These are phyloP conservation scores for Magnaporthiopsis rhizophila DNA, from an alignment of 2,329 filamentous ascomycete genomes.

Conservation along the genomic window DNA sequence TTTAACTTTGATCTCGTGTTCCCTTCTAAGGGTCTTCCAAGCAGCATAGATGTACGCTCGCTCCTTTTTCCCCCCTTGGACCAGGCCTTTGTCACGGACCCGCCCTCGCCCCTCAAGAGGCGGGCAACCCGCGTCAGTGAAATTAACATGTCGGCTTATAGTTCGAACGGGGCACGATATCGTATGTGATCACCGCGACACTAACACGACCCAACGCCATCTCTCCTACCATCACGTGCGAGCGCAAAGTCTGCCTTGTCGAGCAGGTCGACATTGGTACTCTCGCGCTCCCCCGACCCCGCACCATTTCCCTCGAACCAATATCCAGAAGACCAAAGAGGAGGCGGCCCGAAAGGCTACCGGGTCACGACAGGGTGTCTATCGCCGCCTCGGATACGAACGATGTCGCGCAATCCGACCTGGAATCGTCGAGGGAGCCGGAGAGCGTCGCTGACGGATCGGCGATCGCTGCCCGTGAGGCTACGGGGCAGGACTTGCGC, in stretches of 20 bases:
- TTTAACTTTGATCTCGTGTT: constrained; percentile 49
- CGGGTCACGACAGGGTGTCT: constrained; percentile 35
- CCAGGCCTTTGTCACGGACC: neutral
- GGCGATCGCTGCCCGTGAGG: constrained; percentile 28
- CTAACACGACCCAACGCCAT: constrained; percentile 85
- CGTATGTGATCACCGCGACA: constrained; percentile 84
- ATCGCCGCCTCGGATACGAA: constrained; percentile 27
- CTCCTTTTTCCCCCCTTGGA: neutral
- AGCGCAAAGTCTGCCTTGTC: constrained; percentile 69
- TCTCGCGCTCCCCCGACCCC: constrained; percentile 65
- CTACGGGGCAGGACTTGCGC: constrained; percentile 24
- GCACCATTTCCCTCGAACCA: constrained; percentile 80
- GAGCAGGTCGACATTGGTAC: constrained; percentile 80
- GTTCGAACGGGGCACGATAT: constrained; percentile 93
- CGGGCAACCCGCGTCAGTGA: neutral
- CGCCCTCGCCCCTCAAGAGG: neutral
- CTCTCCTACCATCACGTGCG: constrained; percentile 68
- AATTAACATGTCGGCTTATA: constrained; percentile 27
- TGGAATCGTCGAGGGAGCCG: constrained; percentile 27
- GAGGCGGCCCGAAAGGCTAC: constrained; percentile 33
- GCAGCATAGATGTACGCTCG: constrained; percentile 75
- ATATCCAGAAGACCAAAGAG: constrained; percentile 63
- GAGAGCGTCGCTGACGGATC: constrained; percentile 34
- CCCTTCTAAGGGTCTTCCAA: constrained; percentile 48
- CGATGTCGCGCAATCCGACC: constrained; percentile 25